phyloP scores from a whole-genome alignment of 257 asterid genomes.

The Jacaranda mimosifolia region DNA sequence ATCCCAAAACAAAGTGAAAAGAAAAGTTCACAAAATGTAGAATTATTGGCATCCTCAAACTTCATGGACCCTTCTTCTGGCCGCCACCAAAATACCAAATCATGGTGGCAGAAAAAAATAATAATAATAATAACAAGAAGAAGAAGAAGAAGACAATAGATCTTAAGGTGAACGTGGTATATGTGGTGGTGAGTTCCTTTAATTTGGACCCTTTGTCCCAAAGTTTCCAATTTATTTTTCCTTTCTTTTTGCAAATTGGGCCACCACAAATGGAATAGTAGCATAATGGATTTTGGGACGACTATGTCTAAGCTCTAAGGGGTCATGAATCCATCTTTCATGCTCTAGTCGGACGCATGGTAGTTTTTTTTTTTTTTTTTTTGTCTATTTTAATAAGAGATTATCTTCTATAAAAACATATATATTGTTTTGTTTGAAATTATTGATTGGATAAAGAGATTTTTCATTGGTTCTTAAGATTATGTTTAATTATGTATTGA shows the following conservation, averaged over 20 bases:
- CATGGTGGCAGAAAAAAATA: constrained; percentile 17
- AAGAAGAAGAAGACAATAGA: not conserved
- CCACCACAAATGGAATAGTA: constrained; percentile 21
- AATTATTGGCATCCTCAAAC: constrained; percentile 43
- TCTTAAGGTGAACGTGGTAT: constrained; percentile 17
- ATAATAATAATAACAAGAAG: too few relatives aligned
- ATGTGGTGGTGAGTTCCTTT: constrained; percentile 31
- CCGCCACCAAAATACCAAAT: constrained; percentile 35
- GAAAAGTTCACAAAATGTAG: constrained; percentile 24
- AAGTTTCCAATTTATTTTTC: not conserved
- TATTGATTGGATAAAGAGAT: not conserved
- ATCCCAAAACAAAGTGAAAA: constrained; percentile 31
- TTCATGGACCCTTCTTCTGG: constrained; percentile 49
- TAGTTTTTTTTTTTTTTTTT: too few relatives aligned
- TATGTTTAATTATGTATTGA: not conserved
- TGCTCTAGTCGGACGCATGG: too few relatives aligned
- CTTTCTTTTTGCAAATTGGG: not conserved
- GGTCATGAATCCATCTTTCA: too few relatives aligned
- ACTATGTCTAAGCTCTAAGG: not conserved
- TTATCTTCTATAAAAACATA: too few relatives aligned
- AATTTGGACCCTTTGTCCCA: constrained; percentile 19
- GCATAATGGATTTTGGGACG: constrained; percentile 20
- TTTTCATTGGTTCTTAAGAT: not conserved
- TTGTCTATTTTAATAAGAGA: too few relatives aligned
- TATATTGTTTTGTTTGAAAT: not conserved